phyloP scores from a whole-genome alignment of 371 early-diverging fungal genomes.

The Apophysomyces variabilis region DNA sequence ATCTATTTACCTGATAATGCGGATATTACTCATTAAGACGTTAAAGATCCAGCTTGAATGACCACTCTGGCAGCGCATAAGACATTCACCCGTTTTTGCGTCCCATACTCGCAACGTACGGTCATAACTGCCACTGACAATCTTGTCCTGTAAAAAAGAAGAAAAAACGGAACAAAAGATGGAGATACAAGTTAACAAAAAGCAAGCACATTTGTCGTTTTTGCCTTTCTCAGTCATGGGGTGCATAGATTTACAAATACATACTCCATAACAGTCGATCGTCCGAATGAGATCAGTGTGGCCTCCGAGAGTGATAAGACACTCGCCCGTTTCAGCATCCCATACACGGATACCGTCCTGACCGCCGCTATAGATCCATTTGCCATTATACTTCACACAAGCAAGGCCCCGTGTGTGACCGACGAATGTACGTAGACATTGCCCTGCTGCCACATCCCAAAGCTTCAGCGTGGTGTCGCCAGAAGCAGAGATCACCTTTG shows the following conservation, averaged over 20 bases:
- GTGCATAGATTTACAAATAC: conserved; percentile 60
- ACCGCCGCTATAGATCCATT: conserved; percentile 87
- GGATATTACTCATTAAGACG: conserved; percentile 76
- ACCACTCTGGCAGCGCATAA: conserved; percentile 71
- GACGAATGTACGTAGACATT: conserved; percentile 64
- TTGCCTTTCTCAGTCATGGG: conserved; percentile 65
- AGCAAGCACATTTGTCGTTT: conserved; percentile 59
- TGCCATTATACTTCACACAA: conserved; percentile 89
- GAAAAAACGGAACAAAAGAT: too few relatives aligned
- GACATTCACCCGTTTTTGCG: conserved; percentile 40
- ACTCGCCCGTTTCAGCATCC: conserved; percentile 85
- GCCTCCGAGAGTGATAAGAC: conserved; percentile 73
- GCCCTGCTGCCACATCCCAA: conserved; percentile 81
- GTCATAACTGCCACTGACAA: conserved; percentile 78
- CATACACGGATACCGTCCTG: conserved; percentile 93
- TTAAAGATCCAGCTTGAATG: conserved; percentile 94
- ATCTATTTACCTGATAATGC: conserved; percentile 68
- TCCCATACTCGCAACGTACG: conserved; percentile 96
- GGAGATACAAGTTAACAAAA: too few relatives aligned
- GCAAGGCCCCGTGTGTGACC: conserved; percentile 90
- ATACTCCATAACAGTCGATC: conserved; percentile 70
- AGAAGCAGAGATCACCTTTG: conserved; percentile 80
- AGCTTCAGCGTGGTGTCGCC: conserved; percentile 87
- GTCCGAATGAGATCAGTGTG: conserved; percentile 95
- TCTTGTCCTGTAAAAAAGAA: conserved; percentile 32